Conservation (phyloP, 78 protist species). For the Cyanophora paradoxa region DNA sequence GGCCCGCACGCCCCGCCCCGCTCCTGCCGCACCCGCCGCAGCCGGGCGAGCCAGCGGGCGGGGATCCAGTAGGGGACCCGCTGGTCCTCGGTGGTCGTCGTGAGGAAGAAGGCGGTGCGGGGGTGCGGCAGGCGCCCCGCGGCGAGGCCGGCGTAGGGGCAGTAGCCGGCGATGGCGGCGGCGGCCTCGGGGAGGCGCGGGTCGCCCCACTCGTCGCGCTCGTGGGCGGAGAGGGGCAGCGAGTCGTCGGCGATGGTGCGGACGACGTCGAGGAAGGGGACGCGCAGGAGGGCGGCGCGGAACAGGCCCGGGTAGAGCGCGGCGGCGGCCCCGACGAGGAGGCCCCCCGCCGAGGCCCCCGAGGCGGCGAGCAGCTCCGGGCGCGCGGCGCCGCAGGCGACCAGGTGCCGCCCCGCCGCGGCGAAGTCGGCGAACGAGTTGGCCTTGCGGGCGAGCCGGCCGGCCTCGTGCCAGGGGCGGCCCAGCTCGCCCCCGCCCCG, state of each 20-base stretch:
- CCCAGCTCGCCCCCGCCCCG: constrained; percentile 19
- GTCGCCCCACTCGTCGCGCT: constrained; percentile 18
- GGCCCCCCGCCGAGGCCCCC: background rate
- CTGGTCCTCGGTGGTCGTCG: too few species aligned
- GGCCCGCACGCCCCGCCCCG: too few species aligned
- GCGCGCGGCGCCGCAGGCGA: background rate
- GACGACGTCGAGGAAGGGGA: background rate
- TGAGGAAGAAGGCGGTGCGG: too few species aligned
- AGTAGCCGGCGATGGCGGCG: too few species aligned
- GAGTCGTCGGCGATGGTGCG: constrained; percentile 2
- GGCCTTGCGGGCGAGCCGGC: background rate
- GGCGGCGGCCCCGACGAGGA: background rate
- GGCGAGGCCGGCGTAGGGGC: too few species aligned
- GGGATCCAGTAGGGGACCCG: too few species aligned
- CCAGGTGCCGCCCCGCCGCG: background rate
- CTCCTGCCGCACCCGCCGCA: too few species aligned
- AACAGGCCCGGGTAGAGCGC: background rate
- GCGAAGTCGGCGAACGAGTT: background rate
- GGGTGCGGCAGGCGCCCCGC: too few species aligned
- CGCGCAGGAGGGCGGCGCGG: background rate
- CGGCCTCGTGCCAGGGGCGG: background rate
- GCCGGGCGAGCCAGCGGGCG: too few species aligned
- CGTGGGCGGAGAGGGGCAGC: constrained; percentile 6
- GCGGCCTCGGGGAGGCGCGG: too few species aligned
- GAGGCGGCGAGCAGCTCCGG: background rate